These are phyloP conservation scores for Eucalyptus erythrocorys DNA, from an alignment of 345 rosid species.

Conservation along the genomic window DNA sequence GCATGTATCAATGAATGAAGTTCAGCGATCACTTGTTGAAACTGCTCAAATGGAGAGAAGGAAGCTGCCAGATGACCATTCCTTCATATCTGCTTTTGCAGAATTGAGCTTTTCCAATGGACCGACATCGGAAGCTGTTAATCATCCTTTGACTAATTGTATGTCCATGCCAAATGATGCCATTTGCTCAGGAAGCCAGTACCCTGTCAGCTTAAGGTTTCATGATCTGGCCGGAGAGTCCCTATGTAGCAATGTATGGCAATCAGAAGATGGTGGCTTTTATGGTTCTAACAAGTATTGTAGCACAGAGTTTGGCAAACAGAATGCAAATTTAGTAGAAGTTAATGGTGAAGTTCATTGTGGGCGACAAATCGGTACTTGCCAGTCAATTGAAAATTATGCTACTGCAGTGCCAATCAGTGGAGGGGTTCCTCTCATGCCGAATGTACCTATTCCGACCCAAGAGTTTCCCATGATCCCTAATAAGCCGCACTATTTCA, in stretches of 20 bases:
- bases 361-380: slow-evolving; percentile 28
- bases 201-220: slow-evolving; percentile 9
- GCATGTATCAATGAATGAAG: slow-evolving; percentile 2
- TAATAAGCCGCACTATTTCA: slow-evolving; percentile 8
- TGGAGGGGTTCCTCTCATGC: slow-evolving; percentile 19
- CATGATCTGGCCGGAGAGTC: slow-evolving; percentile 5
- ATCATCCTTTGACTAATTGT: slow-evolving; percentile 2
- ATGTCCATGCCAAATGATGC: slow-evolving; percentile 5
- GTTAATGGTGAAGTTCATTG: slow-evolving; percentile 16
- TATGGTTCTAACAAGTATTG: slow-evolving; percentile 19
- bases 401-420: slow-evolving; percentile 22
- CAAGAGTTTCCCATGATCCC: slow-evolving; percentile 16
- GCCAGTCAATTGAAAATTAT: slow-evolving; percentile 16
- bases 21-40: slow-evolving; percentile 12
- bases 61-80: slow-evolving; percentile 33
- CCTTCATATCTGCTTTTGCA: slow-evolving; percentile 43
- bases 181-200: slow-evolving; percentile 7
- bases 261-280: slow-evolving; percentile 3
- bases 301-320: slow-evolving; percentile 11
- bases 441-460: slow-evolving; percentile 16
- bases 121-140: not conserved
- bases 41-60: slow-evolving; percentile 13
- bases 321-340: slow-evolving; percentile 2
- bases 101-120: slow-evolving; percentile 20
- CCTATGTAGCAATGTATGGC: slow-evolving; percentile 15